Evolutionary conservation across 2,329 filamentous ascomycete genomes (phyloP).

Genomic region (Pseudogymnoascus sp.): DNA sequence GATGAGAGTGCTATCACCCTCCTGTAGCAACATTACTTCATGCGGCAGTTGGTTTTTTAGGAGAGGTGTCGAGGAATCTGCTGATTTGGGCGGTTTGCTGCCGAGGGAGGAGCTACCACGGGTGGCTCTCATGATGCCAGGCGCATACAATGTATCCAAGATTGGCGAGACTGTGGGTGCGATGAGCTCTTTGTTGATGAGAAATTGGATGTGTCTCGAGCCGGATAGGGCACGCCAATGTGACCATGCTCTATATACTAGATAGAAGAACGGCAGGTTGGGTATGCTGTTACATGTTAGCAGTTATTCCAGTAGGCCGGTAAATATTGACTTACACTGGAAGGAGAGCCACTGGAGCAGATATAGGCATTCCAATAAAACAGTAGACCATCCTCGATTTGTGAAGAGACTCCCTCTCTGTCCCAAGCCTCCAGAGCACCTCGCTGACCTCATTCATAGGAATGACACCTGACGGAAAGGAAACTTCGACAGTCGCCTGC

Average conservation of each 20-base stretch:
- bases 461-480: conserved; percentile 69
- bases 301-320: neutral
- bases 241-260: conserved; percentile 84
- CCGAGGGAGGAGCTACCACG: conserved; percentile 10
- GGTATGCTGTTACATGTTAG: conserved; percentile 55
- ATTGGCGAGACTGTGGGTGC: conserved; percentile 55
- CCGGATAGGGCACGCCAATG: conserved; percentile 83
- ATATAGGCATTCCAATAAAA: conserved; percentile 73
- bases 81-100: neutral
- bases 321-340: conserved; percentile 60
- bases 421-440: conserved; percentile 64
- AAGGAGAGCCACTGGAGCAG: conserved; percentile 72
- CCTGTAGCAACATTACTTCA: conserved; percentile 38
- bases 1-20: conserved; percentile 48
- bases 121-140: conserved; percentile 13
- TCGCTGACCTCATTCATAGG: conserved; percentile 53
- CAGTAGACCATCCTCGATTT: conserved; percentile 72
- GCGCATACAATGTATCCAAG: conserved; percentile 66
- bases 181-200: conserved; percentile 67
- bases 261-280: conserved; percentile 95
- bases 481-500: conserved; percentile 60
- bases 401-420: conserved; percentile 74
- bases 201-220: conserved; percentile 75
- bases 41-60: conserved; percentile 24
- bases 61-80: conserved; percentile 21